phyloP scores from a whole-genome alignment of 345 rosid species.

The Salix brachista region DNA sequence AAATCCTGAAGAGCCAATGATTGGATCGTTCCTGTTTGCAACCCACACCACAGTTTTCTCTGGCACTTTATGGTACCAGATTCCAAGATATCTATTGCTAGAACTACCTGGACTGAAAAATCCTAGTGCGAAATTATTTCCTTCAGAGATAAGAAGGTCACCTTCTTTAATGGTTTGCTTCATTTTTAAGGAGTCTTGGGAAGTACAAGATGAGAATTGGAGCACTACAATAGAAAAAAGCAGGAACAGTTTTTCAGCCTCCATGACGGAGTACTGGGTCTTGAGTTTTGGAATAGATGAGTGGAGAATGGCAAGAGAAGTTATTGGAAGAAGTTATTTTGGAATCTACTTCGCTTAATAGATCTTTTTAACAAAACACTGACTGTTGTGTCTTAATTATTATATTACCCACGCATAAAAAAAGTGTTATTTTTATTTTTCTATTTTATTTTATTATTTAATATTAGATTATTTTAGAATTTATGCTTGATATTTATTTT shows the following conservation, averaged over 20 bases:
- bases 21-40: conserved; percentile 9
- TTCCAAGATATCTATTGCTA: neutral
- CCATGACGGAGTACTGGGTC: neutral
- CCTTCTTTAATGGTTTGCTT: too few relatives aligned
- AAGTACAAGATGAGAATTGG: neutral
- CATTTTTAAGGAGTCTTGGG: neutral
- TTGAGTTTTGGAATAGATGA: too few relatives aligned
- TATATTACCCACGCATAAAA: too few relatives aligned
- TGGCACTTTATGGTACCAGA: neutral
- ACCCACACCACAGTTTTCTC: conserved; percentile 9
- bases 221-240: neutral
- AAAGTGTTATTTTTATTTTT: too few relatives aligned
- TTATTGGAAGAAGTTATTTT: too few relatives aligned
- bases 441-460: too few relatives aligned
- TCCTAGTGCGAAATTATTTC: neutral
- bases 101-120: neutral
- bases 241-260: neutral
- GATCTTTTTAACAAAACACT: too few relatives aligned
- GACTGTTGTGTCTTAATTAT: too few relatives aligned
- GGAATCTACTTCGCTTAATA: too few relatives aligned
- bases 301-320: too few relatives aligned
- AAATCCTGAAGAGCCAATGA: neutral
- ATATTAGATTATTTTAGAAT: too few relatives aligned
- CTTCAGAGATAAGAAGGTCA: neutral
- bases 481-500: too few relatives aligned